Evolutionary conservation across 352 stramenopile species (phyloP).

Genomic region (Globisporangium paddicum): DNA sequence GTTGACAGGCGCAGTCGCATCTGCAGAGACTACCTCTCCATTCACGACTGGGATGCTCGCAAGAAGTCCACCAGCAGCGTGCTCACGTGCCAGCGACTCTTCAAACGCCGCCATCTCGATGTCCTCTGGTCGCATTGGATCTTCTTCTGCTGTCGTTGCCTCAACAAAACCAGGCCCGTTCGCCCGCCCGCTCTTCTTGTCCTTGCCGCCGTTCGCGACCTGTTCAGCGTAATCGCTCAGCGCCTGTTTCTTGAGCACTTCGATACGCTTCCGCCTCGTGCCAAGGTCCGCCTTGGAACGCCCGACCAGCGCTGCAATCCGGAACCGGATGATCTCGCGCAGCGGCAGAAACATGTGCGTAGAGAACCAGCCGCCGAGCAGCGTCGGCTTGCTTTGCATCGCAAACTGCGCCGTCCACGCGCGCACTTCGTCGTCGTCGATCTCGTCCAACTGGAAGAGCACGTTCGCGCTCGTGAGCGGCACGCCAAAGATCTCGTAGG

Average conservation of each 20-base stretch:
- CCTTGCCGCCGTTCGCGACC: conserved; percentile 23
- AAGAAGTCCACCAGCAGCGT: neutral
- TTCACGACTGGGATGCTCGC: neutral
- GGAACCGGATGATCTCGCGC: conserved; percentile 70
- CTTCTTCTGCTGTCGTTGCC: conserved; percentile 11
- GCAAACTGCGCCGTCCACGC: conserved; percentile 50
- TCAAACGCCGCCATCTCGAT: conserved; percentile 35
- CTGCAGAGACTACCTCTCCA: neutral
- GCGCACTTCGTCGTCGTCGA: conserved; percentile 58
- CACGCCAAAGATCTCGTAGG: conserved; percentile 70
- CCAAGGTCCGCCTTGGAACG: conserved; percentile 67
- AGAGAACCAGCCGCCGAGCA: conserved; percentile 74
- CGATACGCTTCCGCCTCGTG: conserved; percentile 56
- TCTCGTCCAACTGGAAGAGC: conserved; percentile 70
- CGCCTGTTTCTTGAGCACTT: conserved; percentile 70
- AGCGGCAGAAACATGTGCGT: conserved; percentile 76
- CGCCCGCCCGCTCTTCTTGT: neutral
- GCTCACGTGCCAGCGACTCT: conserved; percentile 24
- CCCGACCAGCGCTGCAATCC: conserved; percentile 66
- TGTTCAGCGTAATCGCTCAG: conserved; percentile 53
- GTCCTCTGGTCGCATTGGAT: conserved; percentile 16
- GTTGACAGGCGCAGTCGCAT: neutral
- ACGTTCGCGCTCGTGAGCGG: conserved; percentile 68
- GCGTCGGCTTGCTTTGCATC: conserved; percentile 35
- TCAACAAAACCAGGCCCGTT: conserved; percentile 14